Evolutionary conservation across 192 early-diverging fungal genomes (phyloP).

Genomic region (Haplosporangium gracile): DNA sequence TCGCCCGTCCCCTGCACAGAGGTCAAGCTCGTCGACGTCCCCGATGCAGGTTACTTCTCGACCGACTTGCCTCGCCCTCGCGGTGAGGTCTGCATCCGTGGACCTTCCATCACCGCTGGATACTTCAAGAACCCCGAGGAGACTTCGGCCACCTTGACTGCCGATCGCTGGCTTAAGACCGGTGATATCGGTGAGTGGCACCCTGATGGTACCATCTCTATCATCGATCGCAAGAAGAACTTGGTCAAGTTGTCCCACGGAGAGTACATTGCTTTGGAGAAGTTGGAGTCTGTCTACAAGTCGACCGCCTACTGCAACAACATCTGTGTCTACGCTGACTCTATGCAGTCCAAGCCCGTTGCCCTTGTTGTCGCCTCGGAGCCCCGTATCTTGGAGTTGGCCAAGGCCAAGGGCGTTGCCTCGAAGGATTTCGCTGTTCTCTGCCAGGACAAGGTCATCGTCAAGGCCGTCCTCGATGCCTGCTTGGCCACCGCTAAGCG

Average conservation of each 20-base stretch:
- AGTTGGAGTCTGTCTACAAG: constrained; percentile 93
- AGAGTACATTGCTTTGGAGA: constrained; percentile 96
- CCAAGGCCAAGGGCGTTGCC: constrained; percentile 57
- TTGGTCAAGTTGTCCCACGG: constrained; percentile 93
- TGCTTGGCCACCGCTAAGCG: constrained; percentile 69
- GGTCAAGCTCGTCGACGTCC: constrained; percentile 84
- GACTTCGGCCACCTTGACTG: constrained; percentile 76
- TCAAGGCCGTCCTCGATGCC: constrained; percentile 60
- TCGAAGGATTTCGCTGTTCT: constrained; percentile 63
- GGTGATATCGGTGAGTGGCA: constrained; percentile 93
- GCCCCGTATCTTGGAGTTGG: constrained; percentile 63
- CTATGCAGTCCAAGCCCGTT: constrained; percentile 77
- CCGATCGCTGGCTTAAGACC: constrained; percentile 89
- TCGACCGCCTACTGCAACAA: constrained; percentile 78
- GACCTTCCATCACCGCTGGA: constrained; percentile 80
- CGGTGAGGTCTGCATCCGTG: constrained; percentile 90
- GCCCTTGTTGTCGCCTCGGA: constrained; percentile 82
- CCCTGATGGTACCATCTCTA: constrained; percentile 78
- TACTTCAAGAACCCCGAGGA: constrained; percentile 82
- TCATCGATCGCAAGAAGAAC: constrained; percentile 96
- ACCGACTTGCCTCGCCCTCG: constrained; percentile 73
- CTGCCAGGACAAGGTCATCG: constrained; percentile 68
- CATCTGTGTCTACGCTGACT: constrained; percentile 83
- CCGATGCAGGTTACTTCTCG: constrained; percentile 70
- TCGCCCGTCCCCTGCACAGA: constrained; percentile 82